Evolutionary conservation across 371 early-diverging fungal species (phyloP).

Genomic region (Phascolomyces articulosus): DNA sequence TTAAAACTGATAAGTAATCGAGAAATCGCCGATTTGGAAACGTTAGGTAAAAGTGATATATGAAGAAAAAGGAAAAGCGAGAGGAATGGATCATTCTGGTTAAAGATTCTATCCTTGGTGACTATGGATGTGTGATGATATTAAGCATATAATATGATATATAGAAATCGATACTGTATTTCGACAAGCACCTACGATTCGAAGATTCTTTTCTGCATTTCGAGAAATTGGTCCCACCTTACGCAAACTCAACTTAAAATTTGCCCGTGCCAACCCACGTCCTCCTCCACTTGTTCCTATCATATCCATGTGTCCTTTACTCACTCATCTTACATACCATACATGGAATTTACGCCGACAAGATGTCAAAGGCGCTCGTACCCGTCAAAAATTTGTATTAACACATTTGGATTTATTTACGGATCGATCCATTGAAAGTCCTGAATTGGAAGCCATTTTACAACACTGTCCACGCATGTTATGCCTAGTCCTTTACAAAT

Average conservation of each 20-base stretch:
- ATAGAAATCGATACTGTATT: neutral
- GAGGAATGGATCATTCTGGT: too few species aligned
- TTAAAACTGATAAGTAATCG: neutral
- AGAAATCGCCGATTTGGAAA: neutral
- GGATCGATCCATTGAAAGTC: neutral
- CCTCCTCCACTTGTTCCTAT: constrained; percentile 1
- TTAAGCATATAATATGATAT: neutral
- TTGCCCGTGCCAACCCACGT: neutral
- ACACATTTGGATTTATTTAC: constrained; percentile 5
- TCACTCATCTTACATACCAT: neutral
- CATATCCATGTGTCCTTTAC: neutral
- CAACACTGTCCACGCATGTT: neutral
- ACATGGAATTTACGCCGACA: constrained; percentile 3
- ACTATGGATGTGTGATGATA: too few species aligned
- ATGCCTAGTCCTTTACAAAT: neutral
- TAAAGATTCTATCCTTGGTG: too few species aligned
- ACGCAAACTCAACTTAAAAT: neutral
- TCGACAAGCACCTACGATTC: constrained; percentile 4
- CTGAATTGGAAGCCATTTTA: neutral
- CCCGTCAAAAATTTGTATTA: neutral
- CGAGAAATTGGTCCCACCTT: neutral
- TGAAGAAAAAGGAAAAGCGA: too few species aligned
- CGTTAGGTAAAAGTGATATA: constrained; percentile 1
- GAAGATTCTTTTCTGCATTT: neutral
- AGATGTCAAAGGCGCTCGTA: constrained; percentile 1